These are phyloP conservation scores for Aeminium ludgeri DNA, from an alignment of 495 filamentous ascomycete species.

Conservation along the genomic window DNA sequence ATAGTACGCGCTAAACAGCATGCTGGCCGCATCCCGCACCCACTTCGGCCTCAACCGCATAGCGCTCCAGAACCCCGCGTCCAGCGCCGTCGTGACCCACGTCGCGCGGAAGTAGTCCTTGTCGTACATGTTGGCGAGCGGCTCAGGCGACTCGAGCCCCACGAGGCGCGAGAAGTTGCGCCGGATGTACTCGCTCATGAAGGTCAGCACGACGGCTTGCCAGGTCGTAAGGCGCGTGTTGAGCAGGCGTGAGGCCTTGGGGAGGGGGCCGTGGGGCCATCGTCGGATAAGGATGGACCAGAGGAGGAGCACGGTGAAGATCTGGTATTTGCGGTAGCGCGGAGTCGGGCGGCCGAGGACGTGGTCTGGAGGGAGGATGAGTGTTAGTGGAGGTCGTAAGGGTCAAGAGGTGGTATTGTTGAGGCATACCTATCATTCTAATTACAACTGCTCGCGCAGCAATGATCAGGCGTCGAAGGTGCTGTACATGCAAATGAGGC, in stretches of 20 bases:
- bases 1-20: conserved; percentile 78
- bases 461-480: no score
- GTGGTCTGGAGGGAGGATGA: conserved; percentile 44
- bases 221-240: conserved; percentile 59
- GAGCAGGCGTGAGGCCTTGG: conserved; percentile 55
- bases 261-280: conserved; percentile 71
- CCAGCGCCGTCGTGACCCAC: conserved; percentile 87
- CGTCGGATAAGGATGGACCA: conserved; percentile 75
- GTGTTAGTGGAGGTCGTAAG: not conserved
- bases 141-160: conserved; percentile 81
- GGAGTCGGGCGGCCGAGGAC: conserved; percentile 75
- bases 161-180: conserved; percentile 88
- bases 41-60: conserved; percentile 78
- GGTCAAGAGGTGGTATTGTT: no score
- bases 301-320: conserved; percentile 75
- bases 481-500: no score
- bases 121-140: conserved; percentile 84
- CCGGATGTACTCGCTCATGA: conserved; percentile 78
- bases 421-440: no score
- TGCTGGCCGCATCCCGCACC: conserved; percentile 62
- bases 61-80: conserved; percentile 95
- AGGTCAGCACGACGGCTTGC: conserved; percentile 75
- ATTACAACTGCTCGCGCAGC: no score
- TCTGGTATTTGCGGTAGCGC: conserved; percentile 85
- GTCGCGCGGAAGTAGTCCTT: conserved; percentile 93